Conservation (phyloP, 2,329 filamentous ascomycete genomes). For the Passalora sequoiae region DNA sequence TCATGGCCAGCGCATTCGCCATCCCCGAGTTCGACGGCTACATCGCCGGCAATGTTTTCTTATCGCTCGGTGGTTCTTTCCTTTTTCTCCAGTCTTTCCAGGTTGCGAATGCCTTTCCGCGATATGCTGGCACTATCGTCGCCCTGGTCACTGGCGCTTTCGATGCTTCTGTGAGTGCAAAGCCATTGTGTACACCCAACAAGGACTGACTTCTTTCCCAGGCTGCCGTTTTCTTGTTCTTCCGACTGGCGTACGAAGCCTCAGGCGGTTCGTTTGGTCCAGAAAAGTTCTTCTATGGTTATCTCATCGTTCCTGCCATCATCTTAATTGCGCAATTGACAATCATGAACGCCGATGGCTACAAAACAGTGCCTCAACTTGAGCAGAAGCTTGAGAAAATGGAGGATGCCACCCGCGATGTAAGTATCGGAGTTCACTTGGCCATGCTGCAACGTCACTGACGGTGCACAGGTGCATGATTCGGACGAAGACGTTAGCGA, state of each 20-base stretch:
- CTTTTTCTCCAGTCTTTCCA: constrained; percentile 49
- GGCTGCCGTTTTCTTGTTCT: constrained; percentile 46
- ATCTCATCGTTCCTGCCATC: constrained; percentile 42
- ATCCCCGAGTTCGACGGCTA: constrained; percentile 64
- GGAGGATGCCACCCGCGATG: constrained; percentile 47
- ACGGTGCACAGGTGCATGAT: constrained; percentile 41
- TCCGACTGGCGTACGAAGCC: constrained; percentile 44
- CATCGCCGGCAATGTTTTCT: constrained; percentile 44
- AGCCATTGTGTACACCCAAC: no score
- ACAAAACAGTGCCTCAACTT: constrained; percentile 64
- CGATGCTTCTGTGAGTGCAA: constrained; percentile 38
- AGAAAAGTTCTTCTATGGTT: constrained; percentile 46
- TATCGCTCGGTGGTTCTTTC: constrained; percentile 47
- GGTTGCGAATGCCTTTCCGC: constrained; percentile 47
- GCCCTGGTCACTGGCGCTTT: constrained; percentile 48
- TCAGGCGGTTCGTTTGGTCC: constrained; percentile 39
- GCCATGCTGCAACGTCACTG: not conserved
- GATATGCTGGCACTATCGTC: constrained; percentile 45
- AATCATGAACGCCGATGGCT: constrained; percentile 43
- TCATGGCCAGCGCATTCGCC: constrained; percentile 63
- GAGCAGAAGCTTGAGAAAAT: constrained; percentile 74
- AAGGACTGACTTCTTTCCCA: constrained; percentile 9
- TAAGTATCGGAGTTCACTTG: constrained; percentile 5
- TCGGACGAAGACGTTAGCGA: constrained; percentile 54
- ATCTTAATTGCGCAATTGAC: constrained; percentile 43